A percentile compares a stretch with the other conserved stretches of the same genome.
phyloP scores from a whole-genome alignment of 2,329 filamentous ascomycete species.

The Aspergillus melleus region DNA sequence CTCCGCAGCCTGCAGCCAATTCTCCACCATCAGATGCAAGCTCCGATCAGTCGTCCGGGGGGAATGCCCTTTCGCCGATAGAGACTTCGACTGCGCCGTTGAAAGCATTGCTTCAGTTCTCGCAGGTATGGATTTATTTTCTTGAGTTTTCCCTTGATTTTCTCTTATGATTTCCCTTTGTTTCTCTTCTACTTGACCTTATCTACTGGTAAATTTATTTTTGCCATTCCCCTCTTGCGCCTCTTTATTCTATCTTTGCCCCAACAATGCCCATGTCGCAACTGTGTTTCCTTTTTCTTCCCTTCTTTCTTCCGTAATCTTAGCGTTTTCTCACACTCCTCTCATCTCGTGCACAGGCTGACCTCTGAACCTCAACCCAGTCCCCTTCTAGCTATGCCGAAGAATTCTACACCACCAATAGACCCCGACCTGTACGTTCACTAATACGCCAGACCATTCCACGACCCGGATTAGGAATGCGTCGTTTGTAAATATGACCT shows the following conservation, averaged over 20 bases:
- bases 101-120: not conserved
- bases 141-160: slow-evolving; percentile 1
- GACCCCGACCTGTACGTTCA: slow-evolving; percentile 20
- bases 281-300: not conserved
- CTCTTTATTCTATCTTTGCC: not conserved
- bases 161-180: not conserved
- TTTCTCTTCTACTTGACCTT: not conserved
- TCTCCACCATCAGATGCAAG: slow-evolving; percentile 24
- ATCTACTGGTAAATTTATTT: not conserved
- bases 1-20: slow-evolving; percentile 4
- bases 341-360: not conserved
- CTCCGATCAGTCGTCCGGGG: slow-evolving; percentile 23
- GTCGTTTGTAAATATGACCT: slow-evolving; percentile 22
- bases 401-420: slow-evolving; percentile 9
- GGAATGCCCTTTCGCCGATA: slow-evolving; percentile 17
- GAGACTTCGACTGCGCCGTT: slow-evolving; percentile 1
- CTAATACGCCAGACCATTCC: slow-evolving; percentile 18
- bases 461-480: slow-evolving; percentile 22
- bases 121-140: slow-evolving; percentile 3
- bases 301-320: not conserved
- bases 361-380: slow-evolving; percentile 6
- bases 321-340: not conserved
- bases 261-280: not conserved
- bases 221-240: not conserved
- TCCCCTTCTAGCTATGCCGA: slow-evolving; percentile 20